phyloP scores from a whole-genome alignment of 805 yeast genomes.

The Kurtzmaniella cleridarum region DNA sequence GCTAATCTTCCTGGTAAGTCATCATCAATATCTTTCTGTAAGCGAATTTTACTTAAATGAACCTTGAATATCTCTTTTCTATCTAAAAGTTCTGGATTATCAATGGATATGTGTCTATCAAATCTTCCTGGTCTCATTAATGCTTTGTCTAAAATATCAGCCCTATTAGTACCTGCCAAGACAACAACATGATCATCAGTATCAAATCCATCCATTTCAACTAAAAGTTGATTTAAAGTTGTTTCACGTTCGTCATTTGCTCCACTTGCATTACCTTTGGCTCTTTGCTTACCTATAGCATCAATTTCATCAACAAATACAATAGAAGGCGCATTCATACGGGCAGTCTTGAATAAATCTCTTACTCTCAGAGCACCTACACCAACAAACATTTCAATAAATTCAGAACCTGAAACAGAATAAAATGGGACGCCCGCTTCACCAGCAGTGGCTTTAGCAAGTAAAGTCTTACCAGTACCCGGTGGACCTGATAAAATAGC shows the following conservation, averaged over 20 bases:
- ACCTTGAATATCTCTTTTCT: slow-evolving; percentile 89
- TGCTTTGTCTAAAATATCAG: slow-evolving; percentile 91
- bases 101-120: slow-evolving; percentile 88
- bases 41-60: slow-evolving; percentile 68
- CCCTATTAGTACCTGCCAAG: slow-evolving; percentile 94
- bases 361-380: slow-evolving; percentile 98
- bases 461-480: slow-evolving; percentile 96
- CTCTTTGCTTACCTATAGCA: slow-evolving; percentile 93
- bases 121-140: slow-evolving; percentile 96
- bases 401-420: slow-evolving; percentile 95
- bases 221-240: slow-evolving; percentile 89
- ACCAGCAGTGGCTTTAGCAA: slow-evolving; percentile 98
- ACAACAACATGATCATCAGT: slow-evolving; percentile 91
- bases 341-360: slow-evolving; percentile 86
- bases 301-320: slow-evolving; percentile 98
- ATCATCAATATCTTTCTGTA: slow-evolving; percentile 39
- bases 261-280: slow-evolving; percentile 70
- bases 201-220: slow-evolving; percentile 98
- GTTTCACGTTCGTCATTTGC: slow-evolving; percentile 97
- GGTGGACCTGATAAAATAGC: slow-evolving; percentile 98
- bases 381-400: slow-evolving; percentile 98
- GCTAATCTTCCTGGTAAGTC: slow-evolving; percentile 81
- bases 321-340: slow-evolving; percentile 91
- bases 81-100: slow-evolving; percentile 92
- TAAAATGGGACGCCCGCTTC: slow-evolving; percentile 98